Evolutionary conservation across 805 yeast genomes (phyloP).

Genomic region (Pichia nanzhaoensis): DNA sequence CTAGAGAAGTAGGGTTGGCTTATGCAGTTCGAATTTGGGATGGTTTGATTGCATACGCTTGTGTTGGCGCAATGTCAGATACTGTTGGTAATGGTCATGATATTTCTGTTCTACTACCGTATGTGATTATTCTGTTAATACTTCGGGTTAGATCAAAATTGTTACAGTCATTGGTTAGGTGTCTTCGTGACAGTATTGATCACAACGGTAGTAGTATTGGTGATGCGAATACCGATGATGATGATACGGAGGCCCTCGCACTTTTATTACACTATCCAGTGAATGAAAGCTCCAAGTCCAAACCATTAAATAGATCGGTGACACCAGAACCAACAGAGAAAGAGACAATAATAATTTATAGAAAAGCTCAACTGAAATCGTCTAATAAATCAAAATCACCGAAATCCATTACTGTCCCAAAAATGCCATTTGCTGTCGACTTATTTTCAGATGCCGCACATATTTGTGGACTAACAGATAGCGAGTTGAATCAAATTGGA

Average conservation of each 20-base stretch:
- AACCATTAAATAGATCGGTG: conserved; percentile 8
- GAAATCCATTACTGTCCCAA: not conserved
- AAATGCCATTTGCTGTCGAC: conserved; percentile 9
- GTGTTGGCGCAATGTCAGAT: conserved; percentile 8
- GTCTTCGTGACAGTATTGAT: not conserved
- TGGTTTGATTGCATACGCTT: conserved; percentile 31
- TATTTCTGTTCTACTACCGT: conserved; percentile 30
- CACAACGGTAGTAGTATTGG: no score
- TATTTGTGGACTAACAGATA: conserved; percentile 12
- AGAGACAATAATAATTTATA: conserved; percentile 7
- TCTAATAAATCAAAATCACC: not conserved
- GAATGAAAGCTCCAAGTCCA: no score
- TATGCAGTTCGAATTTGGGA: conserved; percentile 42
- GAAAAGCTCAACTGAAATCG: not conserved
- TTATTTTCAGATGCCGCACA: conserved; percentile 10
- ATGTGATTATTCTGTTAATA: conserved; percentile 36
- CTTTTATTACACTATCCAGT: conserved; percentile 44
- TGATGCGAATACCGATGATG: conserved; percentile 19
- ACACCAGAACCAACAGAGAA: not conserved
- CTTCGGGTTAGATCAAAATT: conserved; percentile 15
- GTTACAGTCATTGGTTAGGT: conserved; percentile 4
- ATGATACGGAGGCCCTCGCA: conserved; percentile 46
- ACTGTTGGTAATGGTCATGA: conserved; percentile 9
- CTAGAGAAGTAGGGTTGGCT: conserved; percentile 40
- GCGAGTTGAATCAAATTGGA: conserved; percentile 6